Percentiles rank a stretch among this genome's conserved stretches.
phyloP scores from a whole-genome alignment of 139 green algal genomes.

The Tetradesmus lagerheimii region DNA sequence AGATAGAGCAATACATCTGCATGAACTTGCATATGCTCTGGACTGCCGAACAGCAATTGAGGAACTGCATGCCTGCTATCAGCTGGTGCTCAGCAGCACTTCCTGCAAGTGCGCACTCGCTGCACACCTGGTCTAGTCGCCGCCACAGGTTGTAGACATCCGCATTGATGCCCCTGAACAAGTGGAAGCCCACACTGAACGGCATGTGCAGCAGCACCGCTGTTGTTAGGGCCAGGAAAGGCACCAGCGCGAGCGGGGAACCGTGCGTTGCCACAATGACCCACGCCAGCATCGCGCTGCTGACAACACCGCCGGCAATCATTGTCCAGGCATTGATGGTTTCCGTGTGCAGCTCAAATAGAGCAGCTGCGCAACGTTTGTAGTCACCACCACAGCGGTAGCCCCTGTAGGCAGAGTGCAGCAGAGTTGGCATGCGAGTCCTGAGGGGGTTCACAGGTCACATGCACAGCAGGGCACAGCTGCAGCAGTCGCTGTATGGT shows the following conservation, averaged over 20 bases:
- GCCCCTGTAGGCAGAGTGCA: background rate
- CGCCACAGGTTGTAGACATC: conserved; percentile 52
- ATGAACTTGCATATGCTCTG: too few species aligned
- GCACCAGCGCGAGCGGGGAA: background rate
- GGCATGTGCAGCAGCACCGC: conserved; percentile 43
- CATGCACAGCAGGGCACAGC: too few species aligned
- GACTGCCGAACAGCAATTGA: background rate
- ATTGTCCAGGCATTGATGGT: conserved; percentile 51
- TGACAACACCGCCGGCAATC: conserved; percentile 29
- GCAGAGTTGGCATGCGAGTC: too few species aligned
- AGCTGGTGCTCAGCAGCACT: background rate
- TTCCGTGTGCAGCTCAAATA: conserved; percentile 50
- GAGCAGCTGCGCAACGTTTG: background rate
- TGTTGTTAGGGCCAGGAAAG: conserved; percentile 38
- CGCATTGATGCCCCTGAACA: conserved; percentile 39
- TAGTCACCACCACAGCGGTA: conserved; percentile 45
- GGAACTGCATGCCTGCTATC: background rate
- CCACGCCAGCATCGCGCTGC: conserved; percentile 14
- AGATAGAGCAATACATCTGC: background rate
- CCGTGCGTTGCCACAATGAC: background rate
- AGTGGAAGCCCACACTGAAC: conserved; percentile 46
- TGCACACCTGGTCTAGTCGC: conserved; percentile 6
- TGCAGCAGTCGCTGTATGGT: too few species aligned
- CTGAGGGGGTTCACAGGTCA: too few species aligned
- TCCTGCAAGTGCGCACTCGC: background rate